Percentiles rank a stretch among this genome's conserved stretches.
Evolutionary conservation across 805 yeast genomes (phyloP).

Genomic region (Isabelozyma rhagii): DNA sequence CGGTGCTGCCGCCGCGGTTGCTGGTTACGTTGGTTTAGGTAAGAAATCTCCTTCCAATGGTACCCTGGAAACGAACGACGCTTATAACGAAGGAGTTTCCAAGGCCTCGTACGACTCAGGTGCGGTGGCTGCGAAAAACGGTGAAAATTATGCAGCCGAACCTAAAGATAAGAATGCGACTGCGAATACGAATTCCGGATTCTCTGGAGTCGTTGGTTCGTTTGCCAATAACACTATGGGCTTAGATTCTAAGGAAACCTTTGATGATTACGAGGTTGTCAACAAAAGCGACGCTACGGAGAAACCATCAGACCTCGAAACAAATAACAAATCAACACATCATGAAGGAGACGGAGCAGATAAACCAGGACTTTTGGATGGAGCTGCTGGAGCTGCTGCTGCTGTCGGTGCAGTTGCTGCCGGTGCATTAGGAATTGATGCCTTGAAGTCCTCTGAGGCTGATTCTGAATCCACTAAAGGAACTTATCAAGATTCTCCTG

Average conservation of each 20-base stretch:
- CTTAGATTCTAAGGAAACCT: conserved; percentile 1
- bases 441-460: not conserved
- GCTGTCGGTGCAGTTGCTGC: conserved; percentile 8
- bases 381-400: conserved; percentile 9
- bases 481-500: not conserved
- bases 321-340: not conserved
- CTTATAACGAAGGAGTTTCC: conserved; percentile 15
- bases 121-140: not conserved
- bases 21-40: conserved; percentile 8
- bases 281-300: not conserved
- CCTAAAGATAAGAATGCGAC: not conserved
- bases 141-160: not conserved
- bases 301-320: too few relatives aligned
- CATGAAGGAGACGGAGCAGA: conserved; percentile 2
- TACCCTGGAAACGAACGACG: conserved; percentile 1
- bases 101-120: conserved; percentile 18
- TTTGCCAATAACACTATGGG: conserved; percentile 5
- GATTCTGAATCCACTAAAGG: not conserved
- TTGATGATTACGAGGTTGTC: conserved; percentile 1
- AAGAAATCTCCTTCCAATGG: conserved; percentile 1
- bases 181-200: conserved; percentile 1
- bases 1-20: conserved; percentile 10
- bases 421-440: conserved; percentile 1
- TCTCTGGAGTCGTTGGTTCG: conserved; percentile 1
- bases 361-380: conserved; percentile 12